Conservation (phyloP, 2,329 filamentous ascomycete species). For the Aspergillus piperis region DNA sequence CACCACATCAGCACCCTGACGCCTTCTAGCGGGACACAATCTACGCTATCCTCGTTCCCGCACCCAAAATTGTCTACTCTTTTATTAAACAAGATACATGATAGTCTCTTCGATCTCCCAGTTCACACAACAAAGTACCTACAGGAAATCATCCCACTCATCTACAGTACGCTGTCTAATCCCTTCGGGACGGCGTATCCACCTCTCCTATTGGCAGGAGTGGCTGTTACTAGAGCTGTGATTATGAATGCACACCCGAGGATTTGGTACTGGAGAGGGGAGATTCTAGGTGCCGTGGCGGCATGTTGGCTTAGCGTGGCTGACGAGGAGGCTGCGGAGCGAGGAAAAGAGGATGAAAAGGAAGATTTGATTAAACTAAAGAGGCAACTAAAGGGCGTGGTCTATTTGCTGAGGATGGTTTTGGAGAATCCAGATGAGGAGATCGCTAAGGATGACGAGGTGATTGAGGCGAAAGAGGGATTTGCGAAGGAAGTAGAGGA, state of each 20-base stretch:
- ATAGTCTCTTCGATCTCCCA: slow-evolving; percentile 34
- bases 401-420: slow-evolving; percentile 33
- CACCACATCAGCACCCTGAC: slow-evolving; percentile 49
- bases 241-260: slow-evolving; percentile 71
- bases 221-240: slow-evolving; percentile 57
- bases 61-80: slow-evolving; percentile 53
- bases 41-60: slow-evolving; percentile 47
- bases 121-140: slow-evolving; percentile 44
- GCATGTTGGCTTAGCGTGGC: slow-evolving; percentile 63
- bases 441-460: slow-evolving; percentile 21
- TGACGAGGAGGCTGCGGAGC: slow-evolving; percentile 29
- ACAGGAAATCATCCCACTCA: slow-evolving; percentile 67
- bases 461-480: slow-evolving; percentile 27
- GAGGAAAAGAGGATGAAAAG: slow-evolving; percentile 8
- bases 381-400: slow-evolving; percentile 29
- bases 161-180: slow-evolving; percentile 66
- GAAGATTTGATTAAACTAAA: slow-evolving; percentile 20
- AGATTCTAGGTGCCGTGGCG: slow-evolving; percentile 63
- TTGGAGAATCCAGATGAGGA: slow-evolving; percentile 28
- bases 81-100: slow-evolving; percentile 33
- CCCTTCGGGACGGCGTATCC: slow-evolving; percentile 64
- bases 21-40: slow-evolving; percentile 37
- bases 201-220: slow-evolving; percentile 55
- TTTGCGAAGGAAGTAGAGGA: slow-evolving; percentile 38
- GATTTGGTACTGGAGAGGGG: slow-evolving; percentile 61